phyloP scores from a whole-genome alignment of 345 rosid species.

The Cardamine chenopodiifolia region DNA sequence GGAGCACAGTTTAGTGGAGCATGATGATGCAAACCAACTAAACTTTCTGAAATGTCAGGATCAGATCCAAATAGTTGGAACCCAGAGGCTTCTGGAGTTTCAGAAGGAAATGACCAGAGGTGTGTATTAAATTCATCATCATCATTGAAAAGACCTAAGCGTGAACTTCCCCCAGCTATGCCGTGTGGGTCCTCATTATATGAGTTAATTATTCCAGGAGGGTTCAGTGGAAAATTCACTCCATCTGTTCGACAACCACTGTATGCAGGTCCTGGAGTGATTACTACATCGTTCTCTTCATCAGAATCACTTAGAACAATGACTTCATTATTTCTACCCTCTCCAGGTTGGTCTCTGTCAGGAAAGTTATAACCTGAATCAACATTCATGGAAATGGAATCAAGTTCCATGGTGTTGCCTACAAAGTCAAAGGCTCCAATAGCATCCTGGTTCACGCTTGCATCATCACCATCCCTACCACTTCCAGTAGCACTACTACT shows the following conservation, averaged over 20 bases:
- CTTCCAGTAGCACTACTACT: slow-evolving; percentile 93
- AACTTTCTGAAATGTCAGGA: slow-evolving; percentile 56
- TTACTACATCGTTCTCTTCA: slow-evolving; percentile 68
- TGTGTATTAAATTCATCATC: slow-evolving; percentile 75
- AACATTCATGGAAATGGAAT: slow-evolving; percentile 70
- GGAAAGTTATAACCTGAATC: slow-evolving; percentile 57
- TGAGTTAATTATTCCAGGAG: slow-evolving; percentile 58
- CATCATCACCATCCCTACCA: slow-evolving; percentile 92
- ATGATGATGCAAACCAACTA: slow-evolving; percentile 62
- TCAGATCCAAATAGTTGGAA: slow-evolving; percentile 78
- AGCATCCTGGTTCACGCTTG: slow-evolving; percentile 90
- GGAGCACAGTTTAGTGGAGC: slow-evolving; percentile 58
- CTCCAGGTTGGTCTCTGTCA: slow-evolving; percentile 56
- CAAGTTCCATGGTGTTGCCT: slow-evolving; percentile 70
- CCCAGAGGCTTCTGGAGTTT: slow-evolving; percentile 63
- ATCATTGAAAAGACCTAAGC: slow-evolving; percentile 66
- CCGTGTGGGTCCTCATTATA: slow-evolving; percentile 63
- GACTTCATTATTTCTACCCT: slow-evolving; percentile 61
- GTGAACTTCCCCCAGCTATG: slow-evolving; percentile 56
- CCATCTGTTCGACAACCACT: slow-evolving; percentile 53
- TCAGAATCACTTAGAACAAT: slow-evolving; percentile 95
- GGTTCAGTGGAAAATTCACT: slow-evolving; percentile 60
- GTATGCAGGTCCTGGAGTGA: slow-evolving; percentile 57
- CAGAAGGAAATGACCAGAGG: slow-evolving; percentile 75
- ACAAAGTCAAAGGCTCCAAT: slow-evolving; percentile 64